These are phyloP conservation scores for Sanguinoderma infundibulare DNA, from an alignment of 1,284 basidiomycete genomes.

Conservation along the genomic window DNA sequence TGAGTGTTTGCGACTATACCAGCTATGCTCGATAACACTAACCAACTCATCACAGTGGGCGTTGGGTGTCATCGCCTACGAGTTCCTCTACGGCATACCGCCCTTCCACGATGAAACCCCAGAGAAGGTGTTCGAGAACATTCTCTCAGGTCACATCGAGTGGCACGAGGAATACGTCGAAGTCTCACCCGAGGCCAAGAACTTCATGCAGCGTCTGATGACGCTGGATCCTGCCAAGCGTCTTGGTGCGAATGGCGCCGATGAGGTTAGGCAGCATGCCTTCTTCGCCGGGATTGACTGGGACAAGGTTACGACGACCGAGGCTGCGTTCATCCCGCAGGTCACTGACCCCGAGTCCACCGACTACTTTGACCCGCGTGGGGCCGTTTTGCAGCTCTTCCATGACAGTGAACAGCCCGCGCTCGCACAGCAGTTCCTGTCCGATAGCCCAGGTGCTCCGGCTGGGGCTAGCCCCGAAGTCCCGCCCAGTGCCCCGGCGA, in stretches of 20 bases:
- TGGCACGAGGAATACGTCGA: conserved; percentile 97
- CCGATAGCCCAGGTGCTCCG: conserved; percentile 46
- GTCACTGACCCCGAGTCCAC: conserved; percentile 96
- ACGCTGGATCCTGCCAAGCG: conserved; percentile 82
- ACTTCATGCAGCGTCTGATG: conserved; percentile 92
- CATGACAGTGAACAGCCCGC: conserved; percentile 76
- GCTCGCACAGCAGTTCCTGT: conserved; percentile 49
- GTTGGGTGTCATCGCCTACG: conserved; percentile 96
- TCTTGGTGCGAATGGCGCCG: conserved; percentile 87
- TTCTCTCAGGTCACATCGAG: conserved; percentile 93
- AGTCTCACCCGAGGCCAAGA: conserved; percentile 84
- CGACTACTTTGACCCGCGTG: conserved; percentile 98
- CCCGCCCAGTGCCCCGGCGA: conserved; percentile 46
- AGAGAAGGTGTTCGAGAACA: conserved; percentile 98
- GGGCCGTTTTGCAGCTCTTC: conserved; percentile 88
- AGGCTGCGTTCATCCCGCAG: conserved; percentile 96
- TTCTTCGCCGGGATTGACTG: conserved; percentile 94
- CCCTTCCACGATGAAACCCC: conserved; percentile 98
- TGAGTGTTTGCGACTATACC: conserved; percentile 41
- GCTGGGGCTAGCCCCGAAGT: conserved; percentile 39
- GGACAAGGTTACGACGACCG: conserved; percentile 86
- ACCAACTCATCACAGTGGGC: conserved; percentile 75
- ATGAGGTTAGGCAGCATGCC: conserved; percentile 92
- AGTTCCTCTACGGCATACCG: conserved; percentile 96
- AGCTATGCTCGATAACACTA: not conserved